These are phyloP conservation scores for Pythium folliculosum DNA, from an alignment of 352 stramenopile species.

Conservation along the genomic window DNA sequence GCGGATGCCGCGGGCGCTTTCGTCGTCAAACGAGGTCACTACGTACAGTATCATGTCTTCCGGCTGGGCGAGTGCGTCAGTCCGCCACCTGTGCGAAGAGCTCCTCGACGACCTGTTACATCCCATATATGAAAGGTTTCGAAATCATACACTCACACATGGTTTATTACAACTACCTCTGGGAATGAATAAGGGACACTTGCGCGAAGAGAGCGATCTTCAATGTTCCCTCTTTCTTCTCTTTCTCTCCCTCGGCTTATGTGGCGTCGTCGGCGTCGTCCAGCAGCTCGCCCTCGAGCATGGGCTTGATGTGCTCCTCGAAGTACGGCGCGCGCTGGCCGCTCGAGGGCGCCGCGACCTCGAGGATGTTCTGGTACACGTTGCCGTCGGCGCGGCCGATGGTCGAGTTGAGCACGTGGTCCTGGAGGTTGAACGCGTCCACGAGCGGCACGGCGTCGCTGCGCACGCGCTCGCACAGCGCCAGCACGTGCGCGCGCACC, in stretches of 20 bases:
- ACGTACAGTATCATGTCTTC: too few relatives aligned
- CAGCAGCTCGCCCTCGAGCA: constrained; percentile 52
- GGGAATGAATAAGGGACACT: neutral
- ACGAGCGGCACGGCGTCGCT: constrained; percentile 66
- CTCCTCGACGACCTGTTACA: neutral
- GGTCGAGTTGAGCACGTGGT: constrained; percentile 69
- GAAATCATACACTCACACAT: neutral
- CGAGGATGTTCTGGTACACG: constrained; percentile 69
- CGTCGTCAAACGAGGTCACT: neutral
- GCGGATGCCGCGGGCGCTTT: neutral
- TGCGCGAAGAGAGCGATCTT: neutral
- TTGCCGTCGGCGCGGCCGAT: constrained; percentile 66
- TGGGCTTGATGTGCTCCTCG: constrained; percentile 55
- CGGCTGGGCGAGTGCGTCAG: neutral
- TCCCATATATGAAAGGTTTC: neutral
- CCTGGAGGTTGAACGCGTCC: constrained; percentile 75
- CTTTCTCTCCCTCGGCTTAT: neutral
- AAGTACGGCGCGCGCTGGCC: constrained; percentile 55
- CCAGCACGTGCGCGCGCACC: constrained; percentile 43
- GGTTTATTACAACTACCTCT: neutral
- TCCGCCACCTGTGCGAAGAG: neutral
- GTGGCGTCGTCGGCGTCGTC: constrained; percentile 21
- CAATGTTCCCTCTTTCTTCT: neutral
- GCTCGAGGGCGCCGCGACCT: constrained; percentile 41
- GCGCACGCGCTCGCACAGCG: constrained; percentile 51